Base-by-base conservation (phyloP, 768 basidiomycete genomes). In the Phanerochaete carnosa region DNA sequence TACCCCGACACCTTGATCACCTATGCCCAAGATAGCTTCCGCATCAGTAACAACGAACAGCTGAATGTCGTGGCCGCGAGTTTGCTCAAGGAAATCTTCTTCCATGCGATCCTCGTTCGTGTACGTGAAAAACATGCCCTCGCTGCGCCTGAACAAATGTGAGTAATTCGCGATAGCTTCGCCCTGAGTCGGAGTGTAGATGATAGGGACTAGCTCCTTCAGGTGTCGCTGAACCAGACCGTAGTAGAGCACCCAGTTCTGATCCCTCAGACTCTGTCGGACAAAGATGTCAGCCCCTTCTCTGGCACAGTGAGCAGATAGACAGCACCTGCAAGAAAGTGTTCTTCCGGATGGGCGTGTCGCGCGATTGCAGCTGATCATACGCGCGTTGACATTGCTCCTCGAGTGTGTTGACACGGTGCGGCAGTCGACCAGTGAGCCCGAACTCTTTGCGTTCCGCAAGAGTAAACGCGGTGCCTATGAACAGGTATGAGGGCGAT, bases 161-260 rank as follows among this genome's bases (percentile, higher is more conserved):
- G 91, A 93, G 69, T 93, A 94, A 52, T 87, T 81, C 12, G 85
- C 74, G 58, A 93, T 92, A 0, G 91, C 91, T 45, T 91, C 86
- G 87, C 89, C 83, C 79, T 87, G 81, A 6, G 89, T 90, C 4
- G 90, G 90, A 0, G 91, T 94, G 65, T 93, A 93, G 55, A 93
- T 85, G 59, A 93, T 83, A 53, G 80, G 80, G 32, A 83, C 70
- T 59, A 81, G 72, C 61, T 82, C 80, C 39, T 72, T 68, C 16
- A 83, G 72, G 61, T 83, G 73, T 7, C 67, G 58, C 16, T 45
- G 61, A 3, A 72, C 66, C n/a, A 95, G 73, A 3, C 82, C 75
- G 72, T 88, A 94, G 74, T 89, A 94, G 28, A 94, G 75, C 0
- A 89, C 86, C 83, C 85, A 83, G 64, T 90, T 91, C 77, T 92